Base-by-base conservation (phyloP, 2,329 filamentous ascomycete genomes). In the Tolypocladium guangdongense region DNA sequence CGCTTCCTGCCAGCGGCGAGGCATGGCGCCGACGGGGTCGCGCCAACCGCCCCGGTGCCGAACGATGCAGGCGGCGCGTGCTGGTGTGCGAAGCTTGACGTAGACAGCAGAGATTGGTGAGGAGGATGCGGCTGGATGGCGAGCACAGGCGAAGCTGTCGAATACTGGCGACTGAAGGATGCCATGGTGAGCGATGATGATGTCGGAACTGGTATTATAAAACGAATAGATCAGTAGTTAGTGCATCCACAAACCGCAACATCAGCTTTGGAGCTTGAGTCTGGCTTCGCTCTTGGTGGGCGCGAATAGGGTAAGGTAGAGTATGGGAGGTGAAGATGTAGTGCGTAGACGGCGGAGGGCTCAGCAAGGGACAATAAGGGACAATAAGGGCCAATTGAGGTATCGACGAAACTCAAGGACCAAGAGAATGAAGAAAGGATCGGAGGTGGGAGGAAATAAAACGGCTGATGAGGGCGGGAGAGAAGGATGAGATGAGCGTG, bases 1-100 rank as follows among this genome's bases (percentile, higher is more conserved):
- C 87, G 84, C 72, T 91, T 91, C 65, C 86, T 83, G 59, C 87
- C 84, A 55, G 63, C 59, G 30, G 58, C 55, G n/a, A 60, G 53
- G 43, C 57, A 50, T 33, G 62, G 60, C 20, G 54, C 72, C 68
- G 70, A 55, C 33, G 60, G 57, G 52, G 49, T 55, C 50, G 53
- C 59, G 43, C 27, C 41, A 18, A 30, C 35, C 60, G 46, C 50
- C 55, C 54, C 47, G 7, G 59, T 49, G 53, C 57, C 59, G 56
- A 63, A 65, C 24, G 58, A 54, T 57, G 59, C 61, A 54, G 60
- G 56, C 48, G 59, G 53, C 52, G 60, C 49, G 41, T 63, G 57
- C 35, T 60, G 58, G 45, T 55, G 63, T 56, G 63, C 58, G 54
- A 68, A 66, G 51, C 57, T 60, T 57, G 64, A 59, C 56, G 64